These are phyloP conservation scores for Rugonectria rugulosa DNA, from an alignment of 2,329 filamentous ascomycete species.

Conservation along the genomic window DNA sequence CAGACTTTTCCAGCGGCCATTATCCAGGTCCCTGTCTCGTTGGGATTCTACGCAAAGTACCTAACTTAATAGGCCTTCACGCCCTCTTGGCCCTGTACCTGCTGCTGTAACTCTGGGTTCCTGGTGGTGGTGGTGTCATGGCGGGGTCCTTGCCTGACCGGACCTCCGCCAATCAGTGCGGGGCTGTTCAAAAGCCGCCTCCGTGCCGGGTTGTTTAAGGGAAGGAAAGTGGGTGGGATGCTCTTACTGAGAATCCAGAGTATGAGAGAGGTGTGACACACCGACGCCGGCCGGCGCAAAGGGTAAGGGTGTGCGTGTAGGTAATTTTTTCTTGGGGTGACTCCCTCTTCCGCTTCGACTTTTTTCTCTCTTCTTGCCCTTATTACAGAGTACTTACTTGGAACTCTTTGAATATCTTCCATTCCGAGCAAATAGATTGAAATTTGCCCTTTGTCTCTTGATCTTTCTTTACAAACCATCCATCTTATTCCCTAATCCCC, in stretches of 20 bases:
- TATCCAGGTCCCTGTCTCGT: no score
- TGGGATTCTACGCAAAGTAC: no score
- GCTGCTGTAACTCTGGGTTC: background rate
- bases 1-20: background rate
- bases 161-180: slow-evolving; percentile 32
- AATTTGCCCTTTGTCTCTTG: background rate
- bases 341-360: slow-evolving; percentile 8
- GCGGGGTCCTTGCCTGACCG: slow-evolving; percentile 19
- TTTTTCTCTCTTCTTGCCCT: slow-evolving; percentile 10
- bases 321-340: slow-evolving; percentile 10
- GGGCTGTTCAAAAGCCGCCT: slow-evolving; percentile 31
- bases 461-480: background rate
- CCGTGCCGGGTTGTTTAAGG: background rate
- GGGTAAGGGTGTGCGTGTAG: slow-evolving; percentile 24
- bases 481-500: slow-evolving; percentile 12
- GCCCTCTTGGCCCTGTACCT: no score
- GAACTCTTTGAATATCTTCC: background rate
- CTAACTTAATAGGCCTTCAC: no score
- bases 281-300: slow-evolving; percentile 37
- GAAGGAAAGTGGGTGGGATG: background rate
- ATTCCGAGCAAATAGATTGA: background rate
- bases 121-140: slow-evolving; percentile 7
- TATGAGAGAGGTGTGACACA: slow-evolving; percentile 29
- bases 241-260: slow-evolving; percentile 10
- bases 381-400: background rate